phyloP scores from a whole-genome alignment of 1,284 basidiomycete genomes.

The Microbotryum intermedium region DNA sequence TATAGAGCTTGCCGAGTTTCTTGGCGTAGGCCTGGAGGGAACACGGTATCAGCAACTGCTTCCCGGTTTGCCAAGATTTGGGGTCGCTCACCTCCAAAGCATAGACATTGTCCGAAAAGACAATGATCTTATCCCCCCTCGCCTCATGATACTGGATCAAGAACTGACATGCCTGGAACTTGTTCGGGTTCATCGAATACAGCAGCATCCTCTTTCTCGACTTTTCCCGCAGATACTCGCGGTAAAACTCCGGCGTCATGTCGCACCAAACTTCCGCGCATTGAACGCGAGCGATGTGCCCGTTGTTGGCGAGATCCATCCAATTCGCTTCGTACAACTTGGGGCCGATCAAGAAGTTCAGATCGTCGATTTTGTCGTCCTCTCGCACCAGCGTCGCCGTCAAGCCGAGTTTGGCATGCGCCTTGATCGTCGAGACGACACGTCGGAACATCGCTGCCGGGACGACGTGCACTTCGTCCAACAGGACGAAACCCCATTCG shows the following conservation, averaged over 20 bases:
- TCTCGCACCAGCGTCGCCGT: constrained; percentile 96
- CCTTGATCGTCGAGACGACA: constrained; percentile 93
- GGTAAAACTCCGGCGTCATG: constrained; percentile 99
- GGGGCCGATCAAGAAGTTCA: constrained; percentile 98
- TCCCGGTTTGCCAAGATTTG: background rate
- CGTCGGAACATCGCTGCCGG: constrained; percentile 94
- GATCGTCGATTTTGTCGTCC: constrained; percentile 97
- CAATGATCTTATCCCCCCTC: constrained; percentile 97
- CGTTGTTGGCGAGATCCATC: constrained; percentile 99
- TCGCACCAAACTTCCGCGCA: constrained; percentile 99
- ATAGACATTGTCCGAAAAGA: constrained; percentile 97
- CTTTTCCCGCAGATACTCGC: constrained; percentile 89
- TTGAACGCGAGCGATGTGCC: constrained; percentile 99
- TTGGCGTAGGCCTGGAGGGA: constrained; percentile 74
- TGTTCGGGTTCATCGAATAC: constrained; percentile 99
- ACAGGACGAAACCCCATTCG: constrained; percentile 91
- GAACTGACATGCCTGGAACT: constrained; percentile 98
- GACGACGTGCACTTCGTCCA: constrained; percentile 96
- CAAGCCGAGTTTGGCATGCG: constrained; percentile 89
- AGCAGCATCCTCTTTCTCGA: constrained; percentile 84
- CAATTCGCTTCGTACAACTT: constrained; percentile 99
- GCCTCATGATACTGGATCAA: constrained; percentile 97
- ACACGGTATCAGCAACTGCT: background rate
- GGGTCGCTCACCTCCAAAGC: constrained; percentile 68
- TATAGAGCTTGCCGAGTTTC: constrained; percentile 87